phyloP scores from a whole-genome alignment of 805 yeast species.

The Komagataella mondaviorum region DNA sequence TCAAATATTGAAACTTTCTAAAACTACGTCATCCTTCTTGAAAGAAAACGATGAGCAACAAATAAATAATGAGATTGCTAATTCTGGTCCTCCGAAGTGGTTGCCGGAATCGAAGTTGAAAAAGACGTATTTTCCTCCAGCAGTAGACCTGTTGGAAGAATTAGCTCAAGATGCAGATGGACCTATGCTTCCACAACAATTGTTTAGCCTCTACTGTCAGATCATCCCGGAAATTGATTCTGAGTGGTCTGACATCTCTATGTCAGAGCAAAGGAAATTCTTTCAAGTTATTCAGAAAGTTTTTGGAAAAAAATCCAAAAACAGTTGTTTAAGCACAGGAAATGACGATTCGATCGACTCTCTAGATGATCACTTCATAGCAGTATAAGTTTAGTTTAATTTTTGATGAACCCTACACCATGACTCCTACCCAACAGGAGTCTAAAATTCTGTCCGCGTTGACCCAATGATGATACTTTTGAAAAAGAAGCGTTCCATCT shows the following conservation, averaged over 20 bases:
- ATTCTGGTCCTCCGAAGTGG: neutral
- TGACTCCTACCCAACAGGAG: conserved; percentile 62
- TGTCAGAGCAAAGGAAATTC: neutral
- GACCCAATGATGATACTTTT: conserved; percentile 61
- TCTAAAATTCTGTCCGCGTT: conserved; percentile 73
- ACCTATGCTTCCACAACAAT: neutral
- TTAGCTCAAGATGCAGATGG: neutral
- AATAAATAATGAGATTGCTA: no score
- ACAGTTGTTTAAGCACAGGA: neutral
- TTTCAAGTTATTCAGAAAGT: neutral
- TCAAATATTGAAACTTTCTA: neutral
- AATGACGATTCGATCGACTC: neutral
- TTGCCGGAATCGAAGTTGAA: neutral
- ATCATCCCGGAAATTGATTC: neutral
- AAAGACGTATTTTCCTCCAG: neutral
- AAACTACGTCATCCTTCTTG: neutral
- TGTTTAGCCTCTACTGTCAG: neutral
- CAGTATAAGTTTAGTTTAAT: neutral
- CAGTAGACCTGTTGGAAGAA: neutral
- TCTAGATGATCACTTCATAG: neutral
- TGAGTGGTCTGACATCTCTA: neutral
- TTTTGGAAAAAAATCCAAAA: neutral
- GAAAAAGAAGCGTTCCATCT: conserved; percentile 69
- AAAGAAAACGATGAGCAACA: neutral
- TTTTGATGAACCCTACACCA: conserved; percentile 7